Evolutionary conservation across 371 early-diverging fungal species (phyloP), one percentile per base, ranked within the genome.

Genomic region (Mucor saturninus): DNA sequence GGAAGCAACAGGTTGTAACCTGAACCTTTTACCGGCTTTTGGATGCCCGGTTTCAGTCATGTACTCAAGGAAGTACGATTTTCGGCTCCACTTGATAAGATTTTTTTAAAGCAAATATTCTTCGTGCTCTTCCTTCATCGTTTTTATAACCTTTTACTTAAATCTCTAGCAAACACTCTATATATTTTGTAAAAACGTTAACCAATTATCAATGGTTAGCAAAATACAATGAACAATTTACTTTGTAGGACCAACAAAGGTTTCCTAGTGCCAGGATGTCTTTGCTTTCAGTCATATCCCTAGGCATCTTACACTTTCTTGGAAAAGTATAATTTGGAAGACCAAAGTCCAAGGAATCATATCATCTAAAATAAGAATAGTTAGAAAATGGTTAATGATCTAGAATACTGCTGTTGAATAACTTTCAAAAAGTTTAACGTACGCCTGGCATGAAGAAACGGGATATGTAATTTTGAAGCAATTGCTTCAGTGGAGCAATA

Each of bases 311-410:
- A 38, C 54, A 15, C 50, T 32, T 62, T 62, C 5, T 62, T 49
- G 2, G 50, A 56, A 15, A 28, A 29, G 50, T 62, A 56, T 21
- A 62, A 15, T 39, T 62, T 50, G 14, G 42, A 21, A 14, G 56
- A 62, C 6, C 51, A 62, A 40, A 62, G 62, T 50, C 56, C 62
- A 48, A 62, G 30, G 32, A 15, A 62, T 10, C 13, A 38, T 54
- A 54, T 54, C 54, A 38, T 54, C 39, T 54, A 54, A 54, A 38
- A 15, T 54, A 54, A 38, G 14, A 54, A 54, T 38, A 54, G 37
- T 54, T 26, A 28, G n/a, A 50, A 50, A 50, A 50, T 28, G 50
- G 29, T 50, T 50, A 50, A 50, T 50, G 50, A 50, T 50, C 35
- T 35, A 35, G 35, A 35, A 35, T 35, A 42, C 4, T 42, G n/a